Conservation (phyloP, 169 alveolate species). For the Plasmodium malariae region DNA sequence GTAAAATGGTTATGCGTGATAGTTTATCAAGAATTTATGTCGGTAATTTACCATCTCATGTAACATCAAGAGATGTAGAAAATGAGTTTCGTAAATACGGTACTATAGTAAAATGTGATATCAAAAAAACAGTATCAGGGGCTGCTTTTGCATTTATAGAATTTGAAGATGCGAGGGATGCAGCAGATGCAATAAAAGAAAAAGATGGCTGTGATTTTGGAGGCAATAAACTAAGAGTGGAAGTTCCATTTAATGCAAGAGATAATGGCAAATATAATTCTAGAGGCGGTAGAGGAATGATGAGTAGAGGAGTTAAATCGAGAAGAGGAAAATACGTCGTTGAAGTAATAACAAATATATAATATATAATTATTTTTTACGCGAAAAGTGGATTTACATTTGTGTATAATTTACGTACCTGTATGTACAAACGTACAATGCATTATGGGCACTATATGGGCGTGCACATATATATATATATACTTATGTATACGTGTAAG, state of each 20-base stretch:
- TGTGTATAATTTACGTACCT: no score
- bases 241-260: slow-evolving; percentile 84
- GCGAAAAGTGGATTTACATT: no score
- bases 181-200: slow-evolving; percentile 89
- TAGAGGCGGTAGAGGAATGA: slow-evolving; percentile 67
- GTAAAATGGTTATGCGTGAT: slow-evolving; percentile 73
- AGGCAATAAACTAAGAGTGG: slow-evolving; percentile 88
- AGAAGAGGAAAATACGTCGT: slow-evolving; percentile 78
- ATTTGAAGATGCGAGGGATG: slow-evolving; percentile 90
- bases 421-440: no score
- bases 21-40: slow-evolving; percentile 86
- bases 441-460: no score
- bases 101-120: slow-evolving; percentile 81
- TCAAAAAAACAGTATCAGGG: slow-evolving; percentile 87
- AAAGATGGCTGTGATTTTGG: slow-evolving; percentile 86
- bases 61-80: slow-evolving; percentile 86
- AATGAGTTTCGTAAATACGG: slow-evolving; percentile 89
- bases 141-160: slow-evolving; percentile 88
- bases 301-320: slow-evolving; percentile 47
- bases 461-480: no score
- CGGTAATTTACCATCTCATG: slow-evolving; percentile 88
- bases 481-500: no score
- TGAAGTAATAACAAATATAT: slow-evolving; percentile 78
- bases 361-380: slow-evolving; percentile 68
- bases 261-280: slow-evolving; percentile 76